Evolutionary conservation across 1,284 basidiomycete genomes (phyloP), one percentile per base, ranked within the genome.

Genomic region (Rhodotorula sp.): DNA sequence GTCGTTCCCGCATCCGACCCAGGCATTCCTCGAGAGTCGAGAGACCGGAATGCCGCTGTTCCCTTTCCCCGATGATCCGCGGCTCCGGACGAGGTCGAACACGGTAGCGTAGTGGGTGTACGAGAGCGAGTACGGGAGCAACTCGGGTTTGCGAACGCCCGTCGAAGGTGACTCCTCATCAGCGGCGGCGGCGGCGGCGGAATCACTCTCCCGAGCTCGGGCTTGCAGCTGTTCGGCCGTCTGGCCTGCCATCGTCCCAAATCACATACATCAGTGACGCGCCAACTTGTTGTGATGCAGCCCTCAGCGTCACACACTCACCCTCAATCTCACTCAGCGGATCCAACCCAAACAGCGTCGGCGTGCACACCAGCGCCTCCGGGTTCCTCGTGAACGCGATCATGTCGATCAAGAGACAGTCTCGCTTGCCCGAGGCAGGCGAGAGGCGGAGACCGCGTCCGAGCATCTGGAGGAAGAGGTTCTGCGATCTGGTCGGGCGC

Each of bases 391-490:
- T 84, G 65, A 87, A 91, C 75, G 95, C 94, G 10, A 96, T 92
- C 72, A 97, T 90, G 80, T 99, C 95, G 71, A 99, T 90, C 62
- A 98, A 88, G 31, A 88, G 87, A 80, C 96, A 98, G 79, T 97
- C 89, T 51, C 81, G 78, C 81, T 99, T 99, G 59, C 88, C 90
- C 0, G 91, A 94, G 8, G 81, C 81, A 3, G 92, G 91, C 0
- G 91, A 93, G 39, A 91, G 85, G 68, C 96, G 86, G 85, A 98
- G 90, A 14, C 96, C 95, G 65, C 96, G 87, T 0, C 95, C 96
- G 76, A 98, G 92, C 94, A 98, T 99, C 79, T 98, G 96, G 6
- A 91, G 87, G 77, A 95, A 94, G 14, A 97, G 81, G 80, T 96
- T 97, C 47, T 88, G 85, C 18, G 93, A 97, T 39, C 90, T 85